Base-by-base conservation (phyloP, 192 early-diverging fungal species). In the Spizellomyces punctatus region DNA sequence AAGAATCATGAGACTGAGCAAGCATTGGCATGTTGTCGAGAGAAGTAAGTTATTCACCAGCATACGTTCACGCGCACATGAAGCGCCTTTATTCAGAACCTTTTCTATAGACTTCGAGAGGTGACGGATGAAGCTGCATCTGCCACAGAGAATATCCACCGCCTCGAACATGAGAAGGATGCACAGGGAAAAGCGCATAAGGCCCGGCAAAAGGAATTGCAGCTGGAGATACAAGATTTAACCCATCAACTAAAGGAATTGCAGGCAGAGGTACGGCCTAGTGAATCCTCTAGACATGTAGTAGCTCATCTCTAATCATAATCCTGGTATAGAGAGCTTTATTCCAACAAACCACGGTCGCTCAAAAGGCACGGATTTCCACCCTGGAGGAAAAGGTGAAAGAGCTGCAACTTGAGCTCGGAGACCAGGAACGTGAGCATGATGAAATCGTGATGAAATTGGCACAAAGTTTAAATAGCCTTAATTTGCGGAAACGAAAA, bases 371-470 rank as follows among this genome's bases (percentile, higher is more conserved):
- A 56, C n/a, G 22, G 22, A 56, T 56, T 19, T 19, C n/a, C n/a
- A 22, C 54, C 6, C 54, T 56, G 6, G n/a, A 56, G 54, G n/a
- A 56, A 56, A 56, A 56, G 54, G 54, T 56, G 22, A 56, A 36
- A 36, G 27, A 36, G 27, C 27, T 2, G 54, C 16, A 21, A 21
- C 19, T 22, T 22, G 61, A 62, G 61, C 61, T 62, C 17, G 17
- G 36, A 4, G 61, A 62, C 41, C 17, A 62, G 8, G 61, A 62
- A 8, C 61, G 61, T 36, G 61, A 62, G 21, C 61, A 62, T 43
- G 61, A 62, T 16, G 61, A 62, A 43, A 62, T 62, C 41, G 61
- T 62, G 17, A 36, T 36, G 16, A 62, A 62, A 43, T 43, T 62
- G 61, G 61, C 61, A 43, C 61, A 62, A n/a, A 62, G 61, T 36